Percentiles rank a stretch among this genome's conserved stretches.
Evolutionary conservation across 73 alveolate genomes (phyloP).

Genomic region (Paramecium primaurelia): DNA sequence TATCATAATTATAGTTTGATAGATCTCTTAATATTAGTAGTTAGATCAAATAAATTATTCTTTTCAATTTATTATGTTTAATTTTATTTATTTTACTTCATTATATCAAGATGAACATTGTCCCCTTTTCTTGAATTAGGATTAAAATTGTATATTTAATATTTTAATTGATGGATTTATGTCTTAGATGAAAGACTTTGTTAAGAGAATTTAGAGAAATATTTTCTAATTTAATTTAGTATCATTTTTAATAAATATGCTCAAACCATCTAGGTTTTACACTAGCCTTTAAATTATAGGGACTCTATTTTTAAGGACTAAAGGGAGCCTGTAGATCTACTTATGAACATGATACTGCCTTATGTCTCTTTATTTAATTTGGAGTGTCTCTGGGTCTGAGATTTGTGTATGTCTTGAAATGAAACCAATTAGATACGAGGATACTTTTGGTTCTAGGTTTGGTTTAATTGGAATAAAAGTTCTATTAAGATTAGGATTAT

Average conservation of each 20-base stretch:
- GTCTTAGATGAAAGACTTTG: background rate
- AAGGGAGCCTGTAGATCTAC: background rate
- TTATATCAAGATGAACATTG: background rate
- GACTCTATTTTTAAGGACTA: background rate
- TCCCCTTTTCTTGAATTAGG: background rate
- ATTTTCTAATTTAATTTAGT: background rate
- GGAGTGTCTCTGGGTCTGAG: background rate
- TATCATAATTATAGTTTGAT: too few relatives aligned
- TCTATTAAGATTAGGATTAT: background rate
- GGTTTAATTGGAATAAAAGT: background rate
- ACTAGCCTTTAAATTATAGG: slow-evolving; percentile 1
- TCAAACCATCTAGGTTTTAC: slow-evolving; percentile 11
- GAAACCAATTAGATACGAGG: background rate
- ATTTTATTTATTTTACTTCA: background rate
- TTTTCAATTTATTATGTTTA: background rate
- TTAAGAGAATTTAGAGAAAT: background rate
- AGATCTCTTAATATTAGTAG: too few relatives aligned
- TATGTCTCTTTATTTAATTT: background rate
- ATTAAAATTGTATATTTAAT: background rate
- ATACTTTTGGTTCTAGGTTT: background rate
- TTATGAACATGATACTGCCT: background rate
- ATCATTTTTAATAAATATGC: slow-evolving; percentile 15
- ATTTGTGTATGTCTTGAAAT: background rate
- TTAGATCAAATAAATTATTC: background rate
- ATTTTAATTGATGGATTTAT: background rate